These are phyloP conservation scores for Paramyrothecium roridum DNA, from an alignment of 2,329 filamentous ascomycete genomes.

Conservation along the genomic window DNA sequence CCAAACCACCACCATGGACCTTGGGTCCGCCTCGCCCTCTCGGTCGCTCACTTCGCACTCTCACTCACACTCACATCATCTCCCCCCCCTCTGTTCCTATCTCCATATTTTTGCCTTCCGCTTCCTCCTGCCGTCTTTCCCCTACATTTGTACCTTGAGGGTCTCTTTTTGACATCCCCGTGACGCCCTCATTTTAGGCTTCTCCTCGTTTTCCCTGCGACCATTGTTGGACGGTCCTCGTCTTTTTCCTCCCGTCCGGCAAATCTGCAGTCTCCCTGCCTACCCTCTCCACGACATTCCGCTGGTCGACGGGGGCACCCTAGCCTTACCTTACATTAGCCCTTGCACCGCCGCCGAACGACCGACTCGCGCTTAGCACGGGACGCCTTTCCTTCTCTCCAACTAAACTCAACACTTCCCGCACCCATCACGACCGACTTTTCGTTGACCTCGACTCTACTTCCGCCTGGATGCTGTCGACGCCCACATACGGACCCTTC, in stretches of 20 bases:
- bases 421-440: background rate
- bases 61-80: background rate
- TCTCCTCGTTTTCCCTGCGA: background rate
- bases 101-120: background rate
- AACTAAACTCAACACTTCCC: background rate
- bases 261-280: background rate
- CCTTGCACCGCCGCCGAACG: background rate
- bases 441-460: background rate
- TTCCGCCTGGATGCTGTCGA: constrained; percentile 4
- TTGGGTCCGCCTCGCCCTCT: background rate
- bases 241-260: background rate
- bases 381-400: constrained; percentile 6
- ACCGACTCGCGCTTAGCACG: background rate
- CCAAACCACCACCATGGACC: background rate
- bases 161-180: background rate
- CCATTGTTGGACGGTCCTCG: no score
- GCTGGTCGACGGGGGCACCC: constrained; percentile 4
- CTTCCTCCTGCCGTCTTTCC: background rate
- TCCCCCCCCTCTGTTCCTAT: background rate
- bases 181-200: background rate
- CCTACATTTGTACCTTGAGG: background rate
- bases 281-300: constrained; percentile 1
- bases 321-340: background rate
- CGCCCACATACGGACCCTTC: background rate
- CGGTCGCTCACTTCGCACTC: no score